phyloP scores from a whole-genome alignment of 768 basidiomycete species.

The Lentinula lateritia region DNA sequence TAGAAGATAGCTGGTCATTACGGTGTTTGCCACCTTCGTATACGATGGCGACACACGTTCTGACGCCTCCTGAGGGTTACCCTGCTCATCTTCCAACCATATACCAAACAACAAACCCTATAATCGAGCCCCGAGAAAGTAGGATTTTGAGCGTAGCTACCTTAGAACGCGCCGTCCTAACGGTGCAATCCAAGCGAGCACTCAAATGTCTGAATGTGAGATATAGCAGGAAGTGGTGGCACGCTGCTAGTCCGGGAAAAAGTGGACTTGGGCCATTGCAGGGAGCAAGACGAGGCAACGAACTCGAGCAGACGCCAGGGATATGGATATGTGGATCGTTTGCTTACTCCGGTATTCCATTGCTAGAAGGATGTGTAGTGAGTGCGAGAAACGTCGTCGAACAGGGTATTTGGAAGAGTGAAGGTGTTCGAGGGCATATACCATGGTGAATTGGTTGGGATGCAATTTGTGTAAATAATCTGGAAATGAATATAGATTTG shows the following conservation, averaged over 20 bases:
- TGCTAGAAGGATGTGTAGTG: conserved; percentile 76
- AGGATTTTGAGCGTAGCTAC: conserved; percentile 50
- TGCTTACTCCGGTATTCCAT: conserved; percentile 65
- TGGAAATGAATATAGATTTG: no score
- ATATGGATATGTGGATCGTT: conserved; percentile 74
- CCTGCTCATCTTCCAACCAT: conserved; percentile 29
- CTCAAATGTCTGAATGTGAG: conserved; percentile 38
- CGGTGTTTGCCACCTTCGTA: conserved; percentile 39
- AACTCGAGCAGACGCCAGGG: conserved; percentile 30
- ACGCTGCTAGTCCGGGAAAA: conserved; percentile 30
- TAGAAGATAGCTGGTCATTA: conserved; percentile 10
- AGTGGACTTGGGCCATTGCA: conserved; percentile 44
- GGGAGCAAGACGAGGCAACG: conserved; percentile 34
- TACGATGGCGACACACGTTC: conserved; percentile 70
- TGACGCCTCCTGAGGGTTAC: conserved; percentile 31
- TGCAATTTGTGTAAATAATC: neutral
- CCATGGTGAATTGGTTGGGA: neutral
- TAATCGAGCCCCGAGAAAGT: conserved; percentile 42
- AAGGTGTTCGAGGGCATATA: conserved; percentile 17
- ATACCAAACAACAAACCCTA: conserved; percentile 74
- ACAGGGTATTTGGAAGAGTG: conserved; percentile 32
- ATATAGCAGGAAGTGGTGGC: conserved; percentile 35
- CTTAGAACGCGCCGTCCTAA: conserved; percentile 61
- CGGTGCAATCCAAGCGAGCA: conserved; percentile 43
- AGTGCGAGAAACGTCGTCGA: conserved; percentile 58